These are phyloP conservation scores for Jimgerdemannia lactiflua DNA, from an alignment of 192 early-diverging fungal genomes.

Conservation along the genomic window DNA sequence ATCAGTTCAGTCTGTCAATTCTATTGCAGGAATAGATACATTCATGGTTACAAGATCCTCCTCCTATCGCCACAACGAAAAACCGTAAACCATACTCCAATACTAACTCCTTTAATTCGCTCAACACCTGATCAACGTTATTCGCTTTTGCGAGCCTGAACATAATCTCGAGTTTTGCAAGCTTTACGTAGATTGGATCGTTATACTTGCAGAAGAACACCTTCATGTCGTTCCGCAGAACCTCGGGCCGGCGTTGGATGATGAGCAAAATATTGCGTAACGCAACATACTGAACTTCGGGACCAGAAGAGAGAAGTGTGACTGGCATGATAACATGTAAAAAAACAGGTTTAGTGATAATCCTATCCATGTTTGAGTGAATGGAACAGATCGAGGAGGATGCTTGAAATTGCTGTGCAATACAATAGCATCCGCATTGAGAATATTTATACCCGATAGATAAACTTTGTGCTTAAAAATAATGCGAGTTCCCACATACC, in stretches of 20 bases:
- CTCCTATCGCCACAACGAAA: neutral
- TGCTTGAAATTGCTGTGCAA: too few species aligned
- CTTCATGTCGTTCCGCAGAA: conserved; percentile 90
- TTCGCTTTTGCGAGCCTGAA: conserved; percentile 76
- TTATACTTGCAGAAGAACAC: conserved; percentile 99
- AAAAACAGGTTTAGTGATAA: neutral
- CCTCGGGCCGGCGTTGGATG: conserved; percentile 85
- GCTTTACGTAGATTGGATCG: conserved; percentile 98
- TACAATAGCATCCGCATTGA: too few species aligned
- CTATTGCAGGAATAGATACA: neutral
- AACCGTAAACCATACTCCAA: neutral
- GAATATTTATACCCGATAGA: too few species aligned
- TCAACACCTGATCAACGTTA: conserved; percentile 88
- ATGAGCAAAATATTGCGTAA: conserved; percentile 95
- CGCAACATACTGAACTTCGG: conserved; percentile 97
- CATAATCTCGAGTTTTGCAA: conserved; percentile 96
- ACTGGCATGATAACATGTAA: conserved; percentile 41
- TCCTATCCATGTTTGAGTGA: neutral
- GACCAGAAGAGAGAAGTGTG: conserved; percentile 82
- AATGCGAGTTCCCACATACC: conserved; percentile 37
- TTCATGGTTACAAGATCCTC: too few species aligned
- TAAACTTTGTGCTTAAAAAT: too few species aligned
- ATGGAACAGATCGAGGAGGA: too few species aligned
- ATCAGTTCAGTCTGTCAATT: too few species aligned
- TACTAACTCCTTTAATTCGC: conserved; percentile 83